Evolutionary conservation across 148 eudicot species (phyloP).

Genomic region (Rhododendron molle): DNA sequence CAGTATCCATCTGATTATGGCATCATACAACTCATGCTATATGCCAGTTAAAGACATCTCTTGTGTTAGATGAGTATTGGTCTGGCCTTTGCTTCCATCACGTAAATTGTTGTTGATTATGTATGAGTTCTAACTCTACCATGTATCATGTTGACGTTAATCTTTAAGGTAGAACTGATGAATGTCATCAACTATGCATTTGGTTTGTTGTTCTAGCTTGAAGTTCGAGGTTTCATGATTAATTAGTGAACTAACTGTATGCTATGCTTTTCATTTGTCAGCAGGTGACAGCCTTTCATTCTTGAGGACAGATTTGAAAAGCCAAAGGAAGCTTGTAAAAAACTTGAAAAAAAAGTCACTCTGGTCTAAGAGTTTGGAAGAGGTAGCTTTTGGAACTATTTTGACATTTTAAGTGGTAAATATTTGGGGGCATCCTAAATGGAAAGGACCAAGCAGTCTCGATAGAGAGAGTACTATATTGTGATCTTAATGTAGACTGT

Average conservation of each 20-base stretch:
- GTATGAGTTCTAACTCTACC: no score
- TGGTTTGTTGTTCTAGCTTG: not conserved
- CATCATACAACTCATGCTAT: not conserved
- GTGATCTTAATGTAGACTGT: not conserved
- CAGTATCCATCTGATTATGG: not conserved
- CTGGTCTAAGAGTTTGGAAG: slow-evolving; percentile 69
- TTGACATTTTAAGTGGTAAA: not conserved
- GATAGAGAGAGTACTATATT: not conserved
- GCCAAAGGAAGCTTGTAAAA: slow-evolving; percentile 47
- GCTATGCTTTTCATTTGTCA: not conserved
- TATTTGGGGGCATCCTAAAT: not conserved
- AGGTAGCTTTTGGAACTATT: slow-evolving; percentile 36
- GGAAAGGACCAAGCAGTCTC: not conserved
- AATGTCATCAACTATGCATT: not conserved
- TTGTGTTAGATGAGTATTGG: no score
- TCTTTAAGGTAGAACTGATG: not conserved
- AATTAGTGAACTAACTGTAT: not conserved
- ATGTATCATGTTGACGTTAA: no score
- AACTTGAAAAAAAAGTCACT: slow-evolving; percentile 56
- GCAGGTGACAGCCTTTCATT: slow-evolving; percentile 28
- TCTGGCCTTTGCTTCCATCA: no score
- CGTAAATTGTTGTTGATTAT: no score
- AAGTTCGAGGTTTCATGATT: not conserved
- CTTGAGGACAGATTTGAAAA: slow-evolving; percentile 37
- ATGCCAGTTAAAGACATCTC: no score